phyloP scores from a whole-genome alignment of 164 flowering plant genomes.

The Taxillus chinensis region DNA sequence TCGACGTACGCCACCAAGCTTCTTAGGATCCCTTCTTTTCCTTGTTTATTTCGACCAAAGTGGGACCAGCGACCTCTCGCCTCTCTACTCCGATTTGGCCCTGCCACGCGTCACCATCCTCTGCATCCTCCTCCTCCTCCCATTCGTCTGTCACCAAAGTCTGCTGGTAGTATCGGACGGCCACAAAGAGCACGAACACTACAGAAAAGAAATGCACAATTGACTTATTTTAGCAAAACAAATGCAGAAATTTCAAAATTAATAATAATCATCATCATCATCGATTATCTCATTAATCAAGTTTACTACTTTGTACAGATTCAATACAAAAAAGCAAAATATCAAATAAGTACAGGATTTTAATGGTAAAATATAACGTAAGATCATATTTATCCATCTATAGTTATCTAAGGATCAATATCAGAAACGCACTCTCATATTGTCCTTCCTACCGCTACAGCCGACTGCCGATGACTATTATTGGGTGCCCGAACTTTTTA shows the following conservation, averaged over 20 bases:
- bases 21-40: conserved; percentile 22
- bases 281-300: too few species aligned
- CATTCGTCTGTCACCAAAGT: conserved; percentile 21
- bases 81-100: conserved; percentile 8
- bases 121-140: conserved; percentile 19
- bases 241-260: neutral
- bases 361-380: too few species aligned
- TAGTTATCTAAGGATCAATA: too few species aligned
- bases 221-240: neutral
- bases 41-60: conserved; percentile 12
- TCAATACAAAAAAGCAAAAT: too few species aligned
- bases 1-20: neutral
- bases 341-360: too few species aligned
- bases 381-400: too few species aligned
- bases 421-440: too few species aligned
- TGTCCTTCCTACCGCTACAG: too few species aligned
- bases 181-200: conserved; percentile 65
- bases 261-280: neutral
- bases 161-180: conserved; percentile 56
- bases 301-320: too few species aligned
- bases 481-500: too few species aligned
- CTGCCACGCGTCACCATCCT: conserved; percentile 7
- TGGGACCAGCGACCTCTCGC: conserved; percentile 15
- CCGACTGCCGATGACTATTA: too few species aligned
- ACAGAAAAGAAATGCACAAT: conserved; percentile 11